phyloP scores from a whole-genome alignment of 306 rosid species.

The Dryas octopetala region DNA sequence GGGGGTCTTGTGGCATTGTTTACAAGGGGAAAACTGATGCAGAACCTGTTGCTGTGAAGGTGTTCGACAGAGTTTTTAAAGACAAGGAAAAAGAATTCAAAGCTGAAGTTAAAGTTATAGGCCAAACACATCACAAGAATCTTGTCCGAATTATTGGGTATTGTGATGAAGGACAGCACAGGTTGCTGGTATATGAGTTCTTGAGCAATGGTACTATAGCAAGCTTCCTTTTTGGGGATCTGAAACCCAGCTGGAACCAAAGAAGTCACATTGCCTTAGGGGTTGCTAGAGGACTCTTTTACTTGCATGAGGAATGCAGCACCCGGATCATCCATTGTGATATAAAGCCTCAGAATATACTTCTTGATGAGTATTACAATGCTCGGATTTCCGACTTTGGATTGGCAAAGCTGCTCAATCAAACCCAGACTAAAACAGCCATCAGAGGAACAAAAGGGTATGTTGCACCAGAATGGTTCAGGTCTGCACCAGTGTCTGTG shows the following conservation, averaged over 20 bases:
- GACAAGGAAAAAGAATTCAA: conserved; percentile 22
- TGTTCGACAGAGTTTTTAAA: background rate
- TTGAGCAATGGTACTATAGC: conserved; percentile 23
- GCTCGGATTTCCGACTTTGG: conserved; percentile 37
- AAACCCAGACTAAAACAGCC: conserved; percentile 23
- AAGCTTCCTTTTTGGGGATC: conserved; percentile 16
- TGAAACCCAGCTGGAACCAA: conserved; percentile 21
- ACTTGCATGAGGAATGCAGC: conserved; percentile 38
- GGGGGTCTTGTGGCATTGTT: conserved; percentile 32
- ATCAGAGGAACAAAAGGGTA: conserved; percentile 46
- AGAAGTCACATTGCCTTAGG: conserved; percentile 21
- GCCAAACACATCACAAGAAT: conserved; percentile 32
- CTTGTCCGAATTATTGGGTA: conserved; percentile 24
- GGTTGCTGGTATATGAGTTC: conserved; percentile 30
- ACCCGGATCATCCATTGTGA: conserved; percentile 39
- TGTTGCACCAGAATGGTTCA: conserved; percentile 44
- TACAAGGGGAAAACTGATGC: conserved; percentile 8
- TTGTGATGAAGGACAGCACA: conserved; percentile 15
- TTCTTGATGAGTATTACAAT: conserved; percentile 16
- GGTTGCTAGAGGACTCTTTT: conserved; percentile 26
- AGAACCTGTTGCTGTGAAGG: conserved; percentile 22
- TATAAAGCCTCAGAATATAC: conserved; percentile 42
- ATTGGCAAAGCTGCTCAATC: conserved; percentile 32
- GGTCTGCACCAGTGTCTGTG: background rate
- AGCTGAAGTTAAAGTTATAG: conserved; percentile 23